phyloP scores from a whole-genome alignment of 2,329 filamentous ascomycete species.

The Penicillium sp. region DNA sequence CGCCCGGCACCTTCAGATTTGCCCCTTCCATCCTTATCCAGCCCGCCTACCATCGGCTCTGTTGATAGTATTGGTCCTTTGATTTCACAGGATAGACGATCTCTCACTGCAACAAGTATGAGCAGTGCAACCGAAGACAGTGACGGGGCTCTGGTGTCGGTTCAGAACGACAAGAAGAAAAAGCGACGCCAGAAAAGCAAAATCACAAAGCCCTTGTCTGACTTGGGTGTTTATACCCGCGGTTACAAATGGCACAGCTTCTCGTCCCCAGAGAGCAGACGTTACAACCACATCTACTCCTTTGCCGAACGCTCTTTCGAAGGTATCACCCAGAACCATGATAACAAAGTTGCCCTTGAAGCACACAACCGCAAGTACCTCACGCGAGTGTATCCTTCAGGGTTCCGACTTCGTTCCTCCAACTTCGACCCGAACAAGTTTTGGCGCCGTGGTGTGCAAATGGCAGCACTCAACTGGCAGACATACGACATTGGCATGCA shows the following conservation, averaged over 20 bases:
- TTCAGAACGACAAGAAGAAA: constrained; percentile 59
- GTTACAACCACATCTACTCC: constrained; percentile 92
- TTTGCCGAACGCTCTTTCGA: constrained; percentile 89
- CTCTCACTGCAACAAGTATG: constrained; percentile 56
- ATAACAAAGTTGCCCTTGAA: constrained; percentile 76
- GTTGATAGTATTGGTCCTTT: constrained; percentile 48
- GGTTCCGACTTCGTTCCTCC: constrained; percentile 77
- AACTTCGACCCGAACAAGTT: constrained; percentile 95
- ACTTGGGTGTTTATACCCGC: constrained; percentile 77
- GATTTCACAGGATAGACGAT: constrained; percentile 54
- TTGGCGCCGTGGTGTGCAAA: constrained; percentile 95
- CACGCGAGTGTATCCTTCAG: constrained; percentile 92
- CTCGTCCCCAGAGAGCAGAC: constrained; percentile 73
- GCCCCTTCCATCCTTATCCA: constrained; percentile 52
- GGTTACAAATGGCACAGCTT: constrained; percentile 85
- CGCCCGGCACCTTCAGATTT: constrained; percentile 61
- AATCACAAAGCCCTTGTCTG: constrained; percentile 79
- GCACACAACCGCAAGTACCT: constrained; percentile 89
- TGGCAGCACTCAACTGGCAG: constrained; percentile 98
- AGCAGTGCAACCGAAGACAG: constrained; percentile 75
- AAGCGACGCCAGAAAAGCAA: constrained; percentile 69
- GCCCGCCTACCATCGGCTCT: constrained; percentile 55
- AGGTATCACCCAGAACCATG: constrained; percentile 72
- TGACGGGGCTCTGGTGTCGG: constrained; percentile 59
- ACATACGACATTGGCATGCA: constrained; percentile 96